Conservation (phyloP, 2,329 filamentous ascomycete species). For the Exophiala sideris region DNA sequence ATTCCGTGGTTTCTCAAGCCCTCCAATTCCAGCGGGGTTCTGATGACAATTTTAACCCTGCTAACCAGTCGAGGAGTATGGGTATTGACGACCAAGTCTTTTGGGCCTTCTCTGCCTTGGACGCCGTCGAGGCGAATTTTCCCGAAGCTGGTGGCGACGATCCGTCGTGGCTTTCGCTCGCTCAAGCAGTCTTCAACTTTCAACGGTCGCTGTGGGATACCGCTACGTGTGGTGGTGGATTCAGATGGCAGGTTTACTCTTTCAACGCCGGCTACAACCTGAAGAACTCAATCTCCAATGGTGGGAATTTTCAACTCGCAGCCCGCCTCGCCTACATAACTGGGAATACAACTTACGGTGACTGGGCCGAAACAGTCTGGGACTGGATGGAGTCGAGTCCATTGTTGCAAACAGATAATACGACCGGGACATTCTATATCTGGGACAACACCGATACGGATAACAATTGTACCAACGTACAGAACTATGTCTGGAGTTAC, state of each 20-base stretch:
- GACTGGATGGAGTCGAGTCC: constrained; percentile 49
- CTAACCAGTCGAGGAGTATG: constrained; percentile 40
- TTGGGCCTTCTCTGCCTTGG: constrained; percentile 57
- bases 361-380: constrained; percentile 66
- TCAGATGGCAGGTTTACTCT: constrained; percentile 80
- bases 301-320: constrained; percentile 55
- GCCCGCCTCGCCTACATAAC: constrained; percentile 74
- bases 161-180: constrained; percentile 72
- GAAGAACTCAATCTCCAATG: constrained; percentile 59
- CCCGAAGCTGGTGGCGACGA: constrained; percentile 38
- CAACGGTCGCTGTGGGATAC: constrained; percentile 70
- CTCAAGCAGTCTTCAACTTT: constrained; percentile 75
- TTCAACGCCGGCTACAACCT: constrained; percentile 66
- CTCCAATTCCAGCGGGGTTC: constrained; percentile 39
- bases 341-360: constrained; percentile 69
- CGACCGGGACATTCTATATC: constrained; percentile 49
- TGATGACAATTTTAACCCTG: constrained; percentile 40
- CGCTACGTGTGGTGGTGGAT: constrained; percentile 64
- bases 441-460: constrained; percentile 54
- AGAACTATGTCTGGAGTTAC: constrained; percentile 56
- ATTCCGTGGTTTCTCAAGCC: constrained; percentile 36
- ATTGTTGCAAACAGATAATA: constrained; percentile 42
- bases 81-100: constrained; percentile 59
- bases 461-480: constrained; percentile 49
- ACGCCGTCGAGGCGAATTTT: constrained; percentile 53